These are phyloP conservation scores for Mycena rebaudengoi DNA, from an alignment of 768 basidiomycete species.

Conservation along the genomic window DNA sequence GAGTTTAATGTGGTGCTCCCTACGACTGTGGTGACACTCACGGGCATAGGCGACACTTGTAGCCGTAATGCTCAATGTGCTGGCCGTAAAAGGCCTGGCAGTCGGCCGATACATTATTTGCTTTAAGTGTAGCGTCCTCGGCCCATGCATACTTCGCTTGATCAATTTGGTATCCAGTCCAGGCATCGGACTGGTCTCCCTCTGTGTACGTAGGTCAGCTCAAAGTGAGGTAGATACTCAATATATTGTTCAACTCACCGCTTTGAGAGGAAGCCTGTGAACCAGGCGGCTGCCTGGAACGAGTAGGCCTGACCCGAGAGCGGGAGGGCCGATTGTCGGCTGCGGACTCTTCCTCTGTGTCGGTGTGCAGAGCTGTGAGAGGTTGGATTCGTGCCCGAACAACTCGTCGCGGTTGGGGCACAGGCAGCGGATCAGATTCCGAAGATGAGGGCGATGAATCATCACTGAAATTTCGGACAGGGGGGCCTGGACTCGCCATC, in stretches of 20 bases:
- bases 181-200: neutral
- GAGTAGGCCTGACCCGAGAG: conserved; percentile 4
- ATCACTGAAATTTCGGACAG: conserved; percentile 1
- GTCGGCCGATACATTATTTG: conserved; percentile 5
- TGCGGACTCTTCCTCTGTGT: conserved; percentile 6
- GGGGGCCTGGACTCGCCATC: conserved; percentile 10
- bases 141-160: conserved; percentile 5
- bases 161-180: conserved; percentile 9
- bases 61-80: conserved; percentile 8
- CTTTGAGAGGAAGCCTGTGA: conserved; percentile 7
- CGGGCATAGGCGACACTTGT: neutral
- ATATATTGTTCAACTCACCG: conserved; percentile 10
- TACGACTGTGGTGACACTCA: neutral
- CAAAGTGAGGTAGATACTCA: conserved; percentile 10
- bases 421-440: conserved; percentile 3
- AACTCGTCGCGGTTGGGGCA: conserved; percentile 3
- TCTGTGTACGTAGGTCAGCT: conserved; percentile 3
- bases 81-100: conserved; percentile 9
- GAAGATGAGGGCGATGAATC: neutral
- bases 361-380: conserved; percentile 7
- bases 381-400: conserved; percentile 1
- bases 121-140: conserved; percentile 3
- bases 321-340: neutral
- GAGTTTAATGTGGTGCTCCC: neutral
- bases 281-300: conserved; percentile 8